These are phyloP conservation scores for Scleroderma bovista DNA, from an alignment of 768 basidiomycete genomes.

Conservation along the genomic window DNA sequence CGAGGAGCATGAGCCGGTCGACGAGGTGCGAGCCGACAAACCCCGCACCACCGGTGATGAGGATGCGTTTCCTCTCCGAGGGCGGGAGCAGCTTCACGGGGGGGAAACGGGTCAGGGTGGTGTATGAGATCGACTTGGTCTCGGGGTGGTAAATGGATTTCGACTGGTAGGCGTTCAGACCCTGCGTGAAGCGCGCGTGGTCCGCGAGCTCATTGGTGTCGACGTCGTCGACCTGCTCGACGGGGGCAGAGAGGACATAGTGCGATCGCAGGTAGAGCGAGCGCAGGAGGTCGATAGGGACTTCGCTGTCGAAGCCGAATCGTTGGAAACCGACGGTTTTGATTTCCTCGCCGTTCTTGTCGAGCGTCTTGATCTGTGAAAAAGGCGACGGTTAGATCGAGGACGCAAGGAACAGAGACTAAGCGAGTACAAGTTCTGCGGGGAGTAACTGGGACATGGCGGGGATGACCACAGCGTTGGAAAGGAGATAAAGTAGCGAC, in stretches of 20 bases:
- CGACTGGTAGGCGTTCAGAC: constrained; percentile 56
- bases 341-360: constrained; percentile 73
- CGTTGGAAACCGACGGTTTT: constrained; percentile 75
- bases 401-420: not conserved
- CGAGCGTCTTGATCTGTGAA: constrained; percentile 54
- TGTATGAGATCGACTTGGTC: constrained; percentile 82
- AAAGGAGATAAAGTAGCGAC: not conserved
- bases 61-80: constrained; percentile 75
- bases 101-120: constrained; percentile 86
- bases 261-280: constrained; percentile 85
- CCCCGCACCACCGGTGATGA: constrained; percentile 97
- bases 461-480: not conserved
- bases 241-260: constrained; percentile 49
- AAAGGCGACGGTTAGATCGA: constrained; percentile 7
- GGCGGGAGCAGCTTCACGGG: constrained; percentile 86
- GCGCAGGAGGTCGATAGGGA: constrained; percentile 73
- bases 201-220: constrained; percentile 36
- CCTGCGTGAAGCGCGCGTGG: constrained; percentile 51
- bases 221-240: constrained; percentile 32
- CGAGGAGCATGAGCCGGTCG: constrained; percentile 95
- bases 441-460: constrained; percentile 23
- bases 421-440: constrained; percentile 11
- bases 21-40: constrained; percentile 99
- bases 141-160: constrained; percentile 84
- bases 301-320: constrained; percentile 88